phyloP scores from a whole-genome alignment of 2,329 filamentous ascomycete genomes.

The Colletotrichum australisinense region DNA sequence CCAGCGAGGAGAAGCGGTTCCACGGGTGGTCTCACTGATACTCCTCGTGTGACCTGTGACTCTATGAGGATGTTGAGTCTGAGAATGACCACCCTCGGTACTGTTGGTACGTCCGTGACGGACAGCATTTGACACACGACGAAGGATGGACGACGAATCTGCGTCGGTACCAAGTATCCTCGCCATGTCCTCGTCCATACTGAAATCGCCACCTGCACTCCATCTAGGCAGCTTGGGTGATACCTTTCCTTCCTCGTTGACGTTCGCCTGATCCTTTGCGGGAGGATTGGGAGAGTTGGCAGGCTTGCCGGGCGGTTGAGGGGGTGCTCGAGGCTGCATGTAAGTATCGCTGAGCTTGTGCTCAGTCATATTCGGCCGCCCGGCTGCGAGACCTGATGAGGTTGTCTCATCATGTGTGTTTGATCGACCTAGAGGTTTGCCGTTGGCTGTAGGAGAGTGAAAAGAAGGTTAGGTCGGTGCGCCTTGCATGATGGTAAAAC shows the following conservation, averaged over 20 bases:
- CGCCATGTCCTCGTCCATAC: slow-evolving; percentile 95
- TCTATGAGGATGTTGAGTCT: slow-evolving; percentile 31
- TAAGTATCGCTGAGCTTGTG: slow-evolving; percentile 64
- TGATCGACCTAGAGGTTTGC: slow-evolving; percentile 42
- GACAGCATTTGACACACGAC: slow-evolving; percentile 91
- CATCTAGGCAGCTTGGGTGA: slow-evolving; percentile 78
- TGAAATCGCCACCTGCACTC: slow-evolving; percentile 88
- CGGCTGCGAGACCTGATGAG: slow-evolving; percentile 27
- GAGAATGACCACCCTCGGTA: slow-evolving; percentile 64
- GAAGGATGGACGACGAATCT: slow-evolving; percentile 81
- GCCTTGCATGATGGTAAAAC: slow-evolving; percentile 35
- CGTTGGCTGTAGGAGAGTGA: slow-evolving; percentile 46
- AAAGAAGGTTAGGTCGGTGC: slow-evolving; percentile 37
- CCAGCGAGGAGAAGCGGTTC: slow-evolving; percentile 75
- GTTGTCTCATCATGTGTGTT: slow-evolving; percentile 40
- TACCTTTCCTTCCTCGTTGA: slow-evolving; percentile 55
- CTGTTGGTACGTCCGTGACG: slow-evolving; percentile 93
- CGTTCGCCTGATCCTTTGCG: slow-evolving; percentile 60
- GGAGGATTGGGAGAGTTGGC: slow-evolving; percentile 49
- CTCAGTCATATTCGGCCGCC: slow-evolving; percentile 47
- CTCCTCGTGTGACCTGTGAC: slow-evolving; percentile 66
- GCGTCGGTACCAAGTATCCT: slow-evolving; percentile 86
- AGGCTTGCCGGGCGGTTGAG: slow-evolving; percentile 57
- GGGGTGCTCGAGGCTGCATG: slow-evolving; percentile 68
- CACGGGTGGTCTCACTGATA: slow-evolving; percentile 74